Conservation (phyloP, 2,329 filamentous ascomycete species). For the Lizonia empirigonia region DNA sequence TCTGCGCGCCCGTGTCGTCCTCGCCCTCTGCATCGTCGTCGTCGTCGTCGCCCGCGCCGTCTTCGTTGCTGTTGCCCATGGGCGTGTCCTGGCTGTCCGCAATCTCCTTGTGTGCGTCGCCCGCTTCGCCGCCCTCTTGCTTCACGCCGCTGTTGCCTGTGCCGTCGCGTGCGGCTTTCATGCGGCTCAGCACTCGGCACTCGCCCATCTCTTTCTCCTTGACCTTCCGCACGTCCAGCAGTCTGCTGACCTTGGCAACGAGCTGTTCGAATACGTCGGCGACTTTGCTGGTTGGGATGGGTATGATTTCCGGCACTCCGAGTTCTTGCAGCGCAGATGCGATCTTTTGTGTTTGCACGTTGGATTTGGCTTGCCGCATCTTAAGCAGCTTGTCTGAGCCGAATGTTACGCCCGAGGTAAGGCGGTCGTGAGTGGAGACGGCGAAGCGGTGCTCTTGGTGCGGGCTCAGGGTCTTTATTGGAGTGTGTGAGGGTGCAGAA, state of each 20-base stretch:
- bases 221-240: conserved; percentile 76
- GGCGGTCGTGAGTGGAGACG: conserved; percentile 81
- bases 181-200: conserved; percentile 48
- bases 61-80: conserved; percentile 41
- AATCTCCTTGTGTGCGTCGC: conserved; percentile 16
- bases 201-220: conserved; percentile 78
- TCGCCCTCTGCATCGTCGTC: conserved; percentile 28
- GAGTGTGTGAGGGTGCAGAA: conserved; percentile 45
- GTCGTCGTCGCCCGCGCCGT: conserved; percentile 29
- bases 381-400: conserved; percentile 83
- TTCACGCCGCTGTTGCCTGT: conserved; percentile 23
- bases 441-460: conserved; percentile 82
- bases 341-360: conserved; percentile 77
- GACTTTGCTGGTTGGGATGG: conserved; percentile 75
- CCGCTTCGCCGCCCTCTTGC: conserved; percentile 6
- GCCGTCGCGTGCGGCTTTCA: conserved; percentile 39
- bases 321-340: conserved; percentile 73
- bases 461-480: conserved; percentile 62
- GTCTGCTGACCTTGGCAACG: conserved; percentile 67
- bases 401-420: conserved; percentile 86
- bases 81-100: conserved; percentile 30
- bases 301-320: conserved; percentile 70
- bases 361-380: conserved; percentile 76
- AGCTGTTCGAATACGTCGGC: conserved; percentile 74
- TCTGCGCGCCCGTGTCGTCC: conserved; percentile 8